A percentile compares a stretch with the other conserved stretches of the same genome.
These are phyloP conservation scores for Parmales sp. DNA, from an alignment of 108 stramenopile species.

Conservation along the genomic window DNA sequence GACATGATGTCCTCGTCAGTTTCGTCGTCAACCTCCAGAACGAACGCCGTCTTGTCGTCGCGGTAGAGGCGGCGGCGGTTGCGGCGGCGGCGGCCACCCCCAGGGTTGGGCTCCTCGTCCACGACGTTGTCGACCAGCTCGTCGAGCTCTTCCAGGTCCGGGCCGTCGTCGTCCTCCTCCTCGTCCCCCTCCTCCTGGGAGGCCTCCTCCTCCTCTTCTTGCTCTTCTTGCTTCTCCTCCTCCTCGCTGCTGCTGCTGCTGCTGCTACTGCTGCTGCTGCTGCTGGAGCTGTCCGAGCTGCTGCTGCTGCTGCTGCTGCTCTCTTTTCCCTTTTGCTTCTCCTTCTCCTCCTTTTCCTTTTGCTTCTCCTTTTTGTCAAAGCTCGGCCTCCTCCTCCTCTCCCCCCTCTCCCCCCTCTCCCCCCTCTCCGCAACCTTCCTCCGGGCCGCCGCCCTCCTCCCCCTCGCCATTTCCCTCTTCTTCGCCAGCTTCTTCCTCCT, in stretches of 20 bases:
- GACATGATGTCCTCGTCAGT: conserved; percentile 76
- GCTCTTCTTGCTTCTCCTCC: conserved; percentile 53
- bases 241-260: conserved; percentile 45
- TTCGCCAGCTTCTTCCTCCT: conserved; percentile 34
- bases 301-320: conserved; percentile 36
- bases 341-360: conserved; percentile 17
- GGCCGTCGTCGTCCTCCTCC: conserved; percentile 20
- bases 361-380: conserved; percentile 3
- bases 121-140: conserved; percentile 35
- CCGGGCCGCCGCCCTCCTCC: conserved; percentile 41
- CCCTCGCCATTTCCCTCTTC: conserved; percentile 53
- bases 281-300: conserved; percentile 66
- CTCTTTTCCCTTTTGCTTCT: conserved; percentile 14
- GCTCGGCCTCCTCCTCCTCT: neutral
- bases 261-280: conserved; percentile 46
- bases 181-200: neutral
- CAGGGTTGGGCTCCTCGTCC: conserved; percentile 31
- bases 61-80: conserved; percentile 57
- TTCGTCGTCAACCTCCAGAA: conserved; percentile 81
- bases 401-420: neutral
- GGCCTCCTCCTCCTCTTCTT: conserved; percentile 13
- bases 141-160: conserved; percentile 62
- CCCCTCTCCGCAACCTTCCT: conserved; percentile 41
- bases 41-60: conserved; percentile 72
- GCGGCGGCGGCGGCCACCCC: conserved; percentile 35